Base-by-base conservation (phyloP, 1,284 basidiomycete species). In the Somion occarium region DNA sequence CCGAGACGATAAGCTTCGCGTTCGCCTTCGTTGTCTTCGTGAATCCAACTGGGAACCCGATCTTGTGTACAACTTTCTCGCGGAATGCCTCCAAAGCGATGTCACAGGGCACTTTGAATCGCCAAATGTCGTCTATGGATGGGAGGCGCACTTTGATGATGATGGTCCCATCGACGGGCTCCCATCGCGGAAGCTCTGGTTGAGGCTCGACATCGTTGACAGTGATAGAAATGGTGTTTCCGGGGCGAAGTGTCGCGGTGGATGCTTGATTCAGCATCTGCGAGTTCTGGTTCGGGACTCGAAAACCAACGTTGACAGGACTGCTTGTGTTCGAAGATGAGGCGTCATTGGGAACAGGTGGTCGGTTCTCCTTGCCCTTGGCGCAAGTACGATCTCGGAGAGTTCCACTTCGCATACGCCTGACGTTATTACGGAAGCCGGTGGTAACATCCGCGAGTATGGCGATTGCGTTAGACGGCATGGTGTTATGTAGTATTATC, bases 111-210 rank as follows among this genome's bases (percentile, higher is more conserved):
- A 72, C 69, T 38, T 64, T 64, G 44, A 73, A 57, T 59, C 60
- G 68, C 71, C 71, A 74, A 51, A 71, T 63, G 53, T 73, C 72
- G 55, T 69, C 66, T 26, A 64, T 70, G 34, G 63, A 63, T 18
- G 72, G 70, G 12, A 72, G 69, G 46, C 67, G 65, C n/a, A 74
- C 67, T 57, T 73, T 73, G 62, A 73, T 59, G 48, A 69, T 42
- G 46, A 73, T 73, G 57, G 56, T 61, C 4, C 67, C 70, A 25
- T 66, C 56, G 38, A 59, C 59, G 25, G 70, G 61, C 34, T 60
- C 61, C 70, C 71, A 73, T 50, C 51, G 47, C 19, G 59, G 59
- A n/a, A n/a, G n/a, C 12, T 7, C 30, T 7, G 30, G 30, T 7
- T 34, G 7, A 34, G 30, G 30, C 15, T 15, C 7, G 15, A 34